Percentiles rank a stretch among this genome's conserved stretches.
Conservation (phyloP, 257 asterid species). For the Handroanthus guayacan region DNA sequence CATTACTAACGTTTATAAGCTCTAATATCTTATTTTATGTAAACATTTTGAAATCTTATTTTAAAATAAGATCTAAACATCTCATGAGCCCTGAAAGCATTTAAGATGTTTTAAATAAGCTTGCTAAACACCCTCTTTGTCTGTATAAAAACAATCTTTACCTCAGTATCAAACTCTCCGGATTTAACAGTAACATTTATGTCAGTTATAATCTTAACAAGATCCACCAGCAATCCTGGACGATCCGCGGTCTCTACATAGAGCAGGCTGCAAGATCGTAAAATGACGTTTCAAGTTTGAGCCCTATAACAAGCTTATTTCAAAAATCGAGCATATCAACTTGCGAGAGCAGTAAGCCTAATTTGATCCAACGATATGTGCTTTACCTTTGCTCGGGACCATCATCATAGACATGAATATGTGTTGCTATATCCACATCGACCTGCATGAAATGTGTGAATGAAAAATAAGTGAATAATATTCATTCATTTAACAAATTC, state of each 20-base stretch:
- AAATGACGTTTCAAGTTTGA: constrained; percentile 16
- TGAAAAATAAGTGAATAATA: constrained; percentile 25
- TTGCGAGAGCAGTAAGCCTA: neutral
- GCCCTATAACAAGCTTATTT: constrained; percentile 4
- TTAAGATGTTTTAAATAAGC: neutral
- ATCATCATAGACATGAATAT: constrained; percentile 64
- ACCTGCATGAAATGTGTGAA: constrained; percentile 51
- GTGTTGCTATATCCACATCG: constrained; percentile 82
- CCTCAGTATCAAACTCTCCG: constrained; percentile 97
- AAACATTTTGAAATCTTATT: no score
- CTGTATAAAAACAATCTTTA: constrained; percentile 27
- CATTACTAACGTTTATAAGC: no score
- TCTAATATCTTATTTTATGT: no score
- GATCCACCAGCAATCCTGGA: constrained; percentile 95
- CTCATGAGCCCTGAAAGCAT: no score
- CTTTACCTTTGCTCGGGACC: constrained; percentile 69
- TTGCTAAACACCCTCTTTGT: neutral
- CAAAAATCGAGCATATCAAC: constrained; percentile 16
- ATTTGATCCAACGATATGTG: constrained; percentile 9
- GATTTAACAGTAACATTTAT: constrained; percentile 80
- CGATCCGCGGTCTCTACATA: constrained; percentile 86
- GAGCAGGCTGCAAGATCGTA: constrained; percentile 73
- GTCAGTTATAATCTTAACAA: constrained; percentile 84
- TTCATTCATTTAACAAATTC: neutral
- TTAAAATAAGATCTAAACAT: no score